Evolutionary conservation across 2,329 filamentous ascomycete species (phyloP), one percentile per base, ranked within the genome.

Genomic region (Arthrobotrys sphaeroides): DNA sequence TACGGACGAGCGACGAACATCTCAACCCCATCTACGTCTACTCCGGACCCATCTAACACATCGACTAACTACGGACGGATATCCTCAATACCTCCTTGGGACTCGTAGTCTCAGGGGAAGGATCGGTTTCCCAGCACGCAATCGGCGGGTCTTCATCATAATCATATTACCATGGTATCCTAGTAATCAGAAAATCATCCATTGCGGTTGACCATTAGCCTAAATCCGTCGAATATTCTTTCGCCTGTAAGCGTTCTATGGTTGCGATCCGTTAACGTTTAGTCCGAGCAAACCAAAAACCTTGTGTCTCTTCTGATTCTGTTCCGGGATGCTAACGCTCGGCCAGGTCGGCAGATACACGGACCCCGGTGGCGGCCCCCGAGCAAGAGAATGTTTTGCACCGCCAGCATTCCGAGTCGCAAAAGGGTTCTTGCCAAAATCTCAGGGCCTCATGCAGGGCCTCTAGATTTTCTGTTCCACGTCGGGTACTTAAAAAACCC

Each of bases 161-260:
- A 36, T 33, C 13, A 6, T 33, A 45, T 43, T 53, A 60, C 43
- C 66, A 36, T 70, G 43, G 55, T 60, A 59, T 55, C 65, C 66
- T 18, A 42, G 66, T 62, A 70, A 62, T 70, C 67, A 55, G 43
- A 55, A 45, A 45, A 51, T 62, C 51, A 28, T 26, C 36, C 49
- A 42, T 60, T 62, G 51, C 69, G 62, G 61, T 13, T 74, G 36
- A 55, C 20, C 28, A 67, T 74, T 53, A 74, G 69, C 61, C 69
- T 74, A 33, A 74, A 67, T 43, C 55, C 38, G 69, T 74, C 69
- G 69, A 74, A 74, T 67, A 47, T 74, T 74, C 69, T 67, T 67
- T 74, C 69, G 53, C 64, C 43, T 62, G 61, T 51, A 61, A 43
- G 49, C 53, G 69, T 43, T 53, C 55, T 60, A 28, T 60, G 53